These are phyloP conservation scores for Clavariopsis aquatica DNA, from an alignment of 495 filamentous ascomycete genomes.

Conservation along the genomic window DNA sequence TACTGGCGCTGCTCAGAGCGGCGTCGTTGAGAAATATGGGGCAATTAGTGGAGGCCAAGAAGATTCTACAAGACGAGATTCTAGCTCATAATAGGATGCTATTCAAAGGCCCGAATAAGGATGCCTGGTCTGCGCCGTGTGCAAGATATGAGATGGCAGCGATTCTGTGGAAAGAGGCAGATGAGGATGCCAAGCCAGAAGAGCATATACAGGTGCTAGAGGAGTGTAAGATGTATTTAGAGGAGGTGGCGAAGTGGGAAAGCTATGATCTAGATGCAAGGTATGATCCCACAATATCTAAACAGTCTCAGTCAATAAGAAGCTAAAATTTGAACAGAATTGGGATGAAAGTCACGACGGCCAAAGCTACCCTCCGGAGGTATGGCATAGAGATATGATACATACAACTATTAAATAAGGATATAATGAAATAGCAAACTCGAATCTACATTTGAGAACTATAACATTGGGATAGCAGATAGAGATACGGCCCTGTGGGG, in stretches of 20 bases:
- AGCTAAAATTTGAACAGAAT: constrained; percentile 47
- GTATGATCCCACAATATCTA: constrained; percentile 14
- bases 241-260: constrained; percentile 82
- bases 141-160: constrained; percentile 91
- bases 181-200: constrained; percentile 40
- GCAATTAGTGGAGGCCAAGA: constrained; percentile 62
- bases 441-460: neutral
- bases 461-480: neutral
- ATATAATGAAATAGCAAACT: no score
- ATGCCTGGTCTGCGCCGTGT: constrained; percentile 78
- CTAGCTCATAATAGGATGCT: constrained; percentile 62
- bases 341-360: constrained; percentile 81
- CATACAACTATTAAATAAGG: neutral
- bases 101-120: constrained; percentile 73
- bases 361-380: constrained; percentile 72
- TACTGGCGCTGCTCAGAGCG: constrained; percentile 66
- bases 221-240: constrained; percentile 71
- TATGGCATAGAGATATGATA: constrained; percentile 40
- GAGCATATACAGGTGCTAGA: constrained; percentile 57
- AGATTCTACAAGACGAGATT: constrained; percentile 61
- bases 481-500: neutral
- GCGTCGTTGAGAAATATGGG: constrained; percentile 65
- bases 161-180: constrained; percentile 70
- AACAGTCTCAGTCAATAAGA: neutral
- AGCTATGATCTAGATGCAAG: constrained; percentile 82